These are phyloP conservation scores for Emmonsiellopsis sp. DNA, from an alignment of 2,329 filamentous ascomycete species.

Conservation along the genomic window DNA sequence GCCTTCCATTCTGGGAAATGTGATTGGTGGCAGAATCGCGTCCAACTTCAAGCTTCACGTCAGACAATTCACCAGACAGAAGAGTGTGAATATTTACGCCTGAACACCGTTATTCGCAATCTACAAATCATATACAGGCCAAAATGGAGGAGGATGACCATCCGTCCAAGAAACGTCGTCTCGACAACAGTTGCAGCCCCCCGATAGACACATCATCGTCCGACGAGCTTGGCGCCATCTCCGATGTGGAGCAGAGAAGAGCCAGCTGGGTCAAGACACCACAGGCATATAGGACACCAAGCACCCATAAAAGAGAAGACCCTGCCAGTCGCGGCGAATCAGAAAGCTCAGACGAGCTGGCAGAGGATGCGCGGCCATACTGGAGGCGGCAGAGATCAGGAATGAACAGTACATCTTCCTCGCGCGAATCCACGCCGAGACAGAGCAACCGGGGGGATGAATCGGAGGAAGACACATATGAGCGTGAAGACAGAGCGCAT, in stretches of 20 bases:
- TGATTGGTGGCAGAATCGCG: constrained; percentile 9
- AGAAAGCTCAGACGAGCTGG: constrained; percentile 39
- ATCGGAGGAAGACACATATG: constrained; percentile 1
- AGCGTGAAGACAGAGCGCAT: constrained; percentile 2
- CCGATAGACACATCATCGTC: constrained; percentile 27
- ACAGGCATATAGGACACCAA: constrained; percentile 6
- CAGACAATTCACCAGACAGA: background rate
- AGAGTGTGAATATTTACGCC: background rate
- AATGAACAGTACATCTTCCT: background rate
- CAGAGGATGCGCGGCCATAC: constrained; percentile 23
- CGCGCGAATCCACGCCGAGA: background rate
- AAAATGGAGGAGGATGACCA: constrained; percentile 20
- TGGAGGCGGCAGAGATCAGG: constrained; percentile 1
- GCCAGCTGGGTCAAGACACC: constrained; percentile 23
- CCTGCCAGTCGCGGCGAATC: constrained; percentile 18
- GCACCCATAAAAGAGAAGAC: constrained; percentile 1
- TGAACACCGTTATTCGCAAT: too few species aligned
- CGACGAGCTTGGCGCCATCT: constrained; percentile 31
- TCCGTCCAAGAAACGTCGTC: constrained; percentile 23
- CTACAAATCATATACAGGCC: background rate
- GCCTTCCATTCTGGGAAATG: constrained; percentile 10
- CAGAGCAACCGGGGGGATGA: background rate
- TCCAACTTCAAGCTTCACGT: constrained; percentile 3
- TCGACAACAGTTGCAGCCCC: constrained; percentile 20
- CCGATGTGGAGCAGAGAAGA: constrained; percentile 27